Conservation (phyloP, 495 filamentous ascomycete genomes). For the Talaromyces nanjingensis region DNA sequence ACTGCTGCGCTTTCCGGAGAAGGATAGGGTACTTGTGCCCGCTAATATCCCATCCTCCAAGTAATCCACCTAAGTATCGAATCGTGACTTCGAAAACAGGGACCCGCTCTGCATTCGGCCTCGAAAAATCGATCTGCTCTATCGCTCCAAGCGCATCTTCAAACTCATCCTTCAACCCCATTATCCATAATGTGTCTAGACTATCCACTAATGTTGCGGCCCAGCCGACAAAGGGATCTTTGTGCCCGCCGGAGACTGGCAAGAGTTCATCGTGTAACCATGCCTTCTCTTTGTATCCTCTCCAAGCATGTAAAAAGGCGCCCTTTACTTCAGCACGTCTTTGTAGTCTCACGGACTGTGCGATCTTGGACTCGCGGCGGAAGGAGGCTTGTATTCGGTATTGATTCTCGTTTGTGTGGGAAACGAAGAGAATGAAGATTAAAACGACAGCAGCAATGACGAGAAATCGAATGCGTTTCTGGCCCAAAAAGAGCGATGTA, state of each 20-base stretch:
- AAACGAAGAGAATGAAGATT: background rate
- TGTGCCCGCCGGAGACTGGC: conserved; percentile 46
- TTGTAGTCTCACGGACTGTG: conserved; percentile 23
- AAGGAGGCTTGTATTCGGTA: conserved; percentile 2
- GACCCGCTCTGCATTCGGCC: conserved; percentile 24
- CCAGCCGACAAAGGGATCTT: conserved; percentile 74
- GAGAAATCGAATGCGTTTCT: conserved; percentile 4
- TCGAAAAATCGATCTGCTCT: conserved; percentile 67
- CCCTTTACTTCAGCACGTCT: conserved; percentile 43
- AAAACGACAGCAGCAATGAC: background rate
- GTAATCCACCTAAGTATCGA: conserved; percentile 43
- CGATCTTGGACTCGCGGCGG: background rate
- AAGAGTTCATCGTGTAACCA: conserved; percentile 64
- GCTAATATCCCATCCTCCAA: conserved; percentile 45
- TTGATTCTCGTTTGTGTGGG: background rate
- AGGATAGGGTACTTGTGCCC: conserved; percentile 24
- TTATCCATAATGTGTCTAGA: conserved; percentile 86
- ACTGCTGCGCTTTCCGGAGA: conserved; percentile 25
- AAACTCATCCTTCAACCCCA: conserved; percentile 74
- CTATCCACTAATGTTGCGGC: conserved; percentile 75
- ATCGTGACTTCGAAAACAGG: conserved; percentile 42
- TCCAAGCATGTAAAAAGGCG: conserved; percentile 58
- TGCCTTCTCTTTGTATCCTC: conserved; percentile 55
- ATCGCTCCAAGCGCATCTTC: conserved; percentile 65
- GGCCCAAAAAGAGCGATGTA: background rate